phyloP scores from a whole-genome alignment of 2,329 filamentous ascomycete genomes.

The Meredithiella fracta region DNA sequence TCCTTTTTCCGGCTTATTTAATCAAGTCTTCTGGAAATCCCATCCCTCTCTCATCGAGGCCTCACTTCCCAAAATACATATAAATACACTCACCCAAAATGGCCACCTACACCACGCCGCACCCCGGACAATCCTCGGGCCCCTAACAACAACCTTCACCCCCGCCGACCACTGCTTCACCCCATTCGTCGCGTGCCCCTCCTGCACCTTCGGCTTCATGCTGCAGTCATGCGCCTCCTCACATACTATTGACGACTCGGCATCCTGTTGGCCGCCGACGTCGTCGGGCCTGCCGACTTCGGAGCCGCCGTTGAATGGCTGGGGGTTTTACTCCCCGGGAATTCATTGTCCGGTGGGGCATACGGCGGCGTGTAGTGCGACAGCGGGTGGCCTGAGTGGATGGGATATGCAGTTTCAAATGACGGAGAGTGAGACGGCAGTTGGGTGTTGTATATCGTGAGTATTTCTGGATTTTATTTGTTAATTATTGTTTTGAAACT shows the following conservation, averaged over 20 bases:
- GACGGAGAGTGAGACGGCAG: conserved; percentile 16
- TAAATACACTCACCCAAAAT: background rate
- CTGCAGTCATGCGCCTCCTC: background rate
- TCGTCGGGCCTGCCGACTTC: conserved; percentile 1
- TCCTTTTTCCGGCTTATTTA: background rate
- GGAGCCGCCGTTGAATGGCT: conserved; percentile 15
- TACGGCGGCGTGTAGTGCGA: conserved; percentile 18
- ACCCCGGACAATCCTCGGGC: conserved; percentile 3
- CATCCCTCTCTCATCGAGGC: background rate
- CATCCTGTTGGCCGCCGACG: conserved; percentile 1
- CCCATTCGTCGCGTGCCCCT: background rate
- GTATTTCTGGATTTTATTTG: conserved; percentile 6
- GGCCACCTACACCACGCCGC: background rate
- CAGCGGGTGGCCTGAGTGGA: conserved; percentile 13
- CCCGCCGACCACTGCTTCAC: conserved; percentile 1
- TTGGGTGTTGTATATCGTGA: conserved; percentile 18
- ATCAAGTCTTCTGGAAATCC: too few species aligned
- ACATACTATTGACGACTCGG: background rate
- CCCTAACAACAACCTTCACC: conserved; percentile 3
- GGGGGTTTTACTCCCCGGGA: conserved; percentile 21
- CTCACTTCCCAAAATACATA: background rate
- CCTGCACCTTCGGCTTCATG: background rate
- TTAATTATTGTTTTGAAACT: background rate
- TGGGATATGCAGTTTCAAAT: conserved; percentile 17
- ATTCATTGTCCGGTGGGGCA: conserved; percentile 18